Evolutionary conservation across 805 yeast species (phyloP).

Genomic region (Wickerhamomyces alni): DNA sequence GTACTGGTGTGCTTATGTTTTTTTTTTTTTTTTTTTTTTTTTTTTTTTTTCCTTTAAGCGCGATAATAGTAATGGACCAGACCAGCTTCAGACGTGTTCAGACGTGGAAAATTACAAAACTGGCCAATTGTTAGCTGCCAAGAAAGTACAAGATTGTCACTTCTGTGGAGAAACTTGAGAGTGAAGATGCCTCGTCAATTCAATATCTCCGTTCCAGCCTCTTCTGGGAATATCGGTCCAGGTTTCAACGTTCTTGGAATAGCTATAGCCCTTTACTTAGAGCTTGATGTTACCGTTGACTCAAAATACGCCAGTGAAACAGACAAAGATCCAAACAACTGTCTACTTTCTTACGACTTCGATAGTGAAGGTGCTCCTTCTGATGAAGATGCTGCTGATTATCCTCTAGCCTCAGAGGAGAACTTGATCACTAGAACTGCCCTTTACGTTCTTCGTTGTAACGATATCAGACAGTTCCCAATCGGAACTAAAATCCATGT

Average conservation of each 20-base stretch:
- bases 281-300: constrained; percentile 64
- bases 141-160: too few species aligned
- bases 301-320: constrained; percentile 37
- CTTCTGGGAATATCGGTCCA: constrained; percentile 97
- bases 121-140: too few species aligned
- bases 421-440: constrained; percentile 93
- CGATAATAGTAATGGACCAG: too few species aligned
- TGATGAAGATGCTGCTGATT: constrained; percentile 62
- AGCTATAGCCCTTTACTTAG: constrained; percentile 71
- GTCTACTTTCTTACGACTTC: constrained; percentile 60
- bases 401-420: constrained; percentile 70
- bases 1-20: too few species aligned
- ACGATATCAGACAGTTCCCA: constrained; percentile 72
- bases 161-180: too few species aligned
- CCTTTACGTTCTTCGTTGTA: constrained; percentile 81
- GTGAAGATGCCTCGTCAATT: constrained; percentile 43
- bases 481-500: constrained; percentile 76
- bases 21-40: too few species aligned
- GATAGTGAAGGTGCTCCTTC: constrained; percentile 74
- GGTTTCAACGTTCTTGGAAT: constrained; percentile 97
- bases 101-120: neutral
- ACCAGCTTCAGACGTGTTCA: too few species aligned
- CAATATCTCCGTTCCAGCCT: constrained; percentile 80
- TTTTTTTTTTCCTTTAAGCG: too few species aligned
- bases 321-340: constrained; percentile 60